phyloP scores from a whole-genome alignment of 2,329 filamentous ascomycete genomes.

The Hymenoscyphus occultus region DNA sequence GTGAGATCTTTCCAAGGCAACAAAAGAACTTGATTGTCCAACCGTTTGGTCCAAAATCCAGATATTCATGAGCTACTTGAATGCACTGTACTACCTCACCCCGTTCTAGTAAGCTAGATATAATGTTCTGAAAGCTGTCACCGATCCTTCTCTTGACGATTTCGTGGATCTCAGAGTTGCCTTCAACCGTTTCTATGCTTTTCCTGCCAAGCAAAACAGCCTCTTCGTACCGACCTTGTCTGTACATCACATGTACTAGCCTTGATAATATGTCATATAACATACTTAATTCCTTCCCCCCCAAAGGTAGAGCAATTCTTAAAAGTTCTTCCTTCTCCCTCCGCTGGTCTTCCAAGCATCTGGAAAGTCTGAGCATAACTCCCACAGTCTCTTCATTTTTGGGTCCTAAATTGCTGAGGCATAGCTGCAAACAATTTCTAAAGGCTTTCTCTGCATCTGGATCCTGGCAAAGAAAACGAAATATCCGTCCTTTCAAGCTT shows the following conservation, averaged over 20 bases:
- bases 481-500: too few relatives aligned
- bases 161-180: too few relatives aligned
- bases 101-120: not conserved
- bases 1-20: not conserved
- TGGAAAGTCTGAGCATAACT: not conserved
- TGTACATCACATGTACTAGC: too few relatives aligned
- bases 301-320: not conserved
- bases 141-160: not conserved
- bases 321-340: not conserved
- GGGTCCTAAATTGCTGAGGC: not conserved
- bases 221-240: not conserved
- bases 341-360: not conserved
- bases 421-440: not conserved
- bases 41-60: not conserved
- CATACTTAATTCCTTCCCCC: not conserved
- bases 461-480: fast-evolving
- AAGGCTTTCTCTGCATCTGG: not conserved
- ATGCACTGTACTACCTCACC: not conserved
- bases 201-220: not conserved
- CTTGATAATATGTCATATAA: too few relatives aligned
- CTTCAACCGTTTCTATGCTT: too few relatives aligned
- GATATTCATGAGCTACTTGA: not conserved
- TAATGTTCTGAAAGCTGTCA: not conserved
- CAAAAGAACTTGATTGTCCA: not conserved
- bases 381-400: not conserved